Percentiles rank a stretch among this genome's conserved stretches.
These are phyloP conservation scores for Senecio squalidus DNA, from an alignment of 140 eudicot species.

Conservation along the genomic window DNA sequence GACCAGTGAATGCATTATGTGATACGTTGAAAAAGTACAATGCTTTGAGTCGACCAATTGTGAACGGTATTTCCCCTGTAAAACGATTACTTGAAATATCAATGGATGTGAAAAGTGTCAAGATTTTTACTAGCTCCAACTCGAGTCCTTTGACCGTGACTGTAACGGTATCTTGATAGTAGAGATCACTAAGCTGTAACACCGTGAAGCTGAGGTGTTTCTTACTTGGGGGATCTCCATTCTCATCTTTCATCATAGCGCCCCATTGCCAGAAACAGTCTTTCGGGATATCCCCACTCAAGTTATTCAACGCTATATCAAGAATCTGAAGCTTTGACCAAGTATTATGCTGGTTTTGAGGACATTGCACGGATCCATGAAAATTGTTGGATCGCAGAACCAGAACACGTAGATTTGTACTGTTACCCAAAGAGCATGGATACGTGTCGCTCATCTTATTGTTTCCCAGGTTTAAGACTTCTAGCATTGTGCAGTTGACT, in stretches of 20 bases:
- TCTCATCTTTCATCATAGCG: conserved; percentile 38
- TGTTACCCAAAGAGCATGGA: conserved; percentile 54
- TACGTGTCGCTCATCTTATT: conserved; percentile 36
- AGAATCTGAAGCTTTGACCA: conserved; percentile 81
- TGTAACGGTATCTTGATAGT: conserved; percentile 54
- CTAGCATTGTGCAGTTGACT: conserved; percentile 44
- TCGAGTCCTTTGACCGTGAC: conserved; percentile 60
- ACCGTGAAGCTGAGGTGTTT: conserved; percentile 31
- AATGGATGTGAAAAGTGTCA: conserved; percentile 53
- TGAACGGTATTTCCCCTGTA: conserved; percentile 42
- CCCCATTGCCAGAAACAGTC: conserved; percentile 36
- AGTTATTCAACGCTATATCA: conserved; percentile 52
- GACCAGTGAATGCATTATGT: conserved; percentile 42
- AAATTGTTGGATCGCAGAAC: conserved; percentile 53
- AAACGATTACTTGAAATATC: conserved; percentile 52
- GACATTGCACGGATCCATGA: conserved; percentile 41
- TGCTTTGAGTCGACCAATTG: conserved; percentile 45
- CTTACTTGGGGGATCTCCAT: background rate
- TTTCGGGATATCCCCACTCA: conserved; percentile 28
- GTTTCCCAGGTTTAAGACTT: conserved; percentile 47
- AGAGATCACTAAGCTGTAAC: conserved; percentile 18
- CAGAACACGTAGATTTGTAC: conserved; percentile 50
- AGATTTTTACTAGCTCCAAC: conserved; percentile 55
- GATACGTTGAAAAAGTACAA: conserved; percentile 52
- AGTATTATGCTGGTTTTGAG: conserved; percentile 1